Base-by-base conservation (phyloP, 768 basidiomycete species). In the Neoboletus brunneissimus region DNA sequence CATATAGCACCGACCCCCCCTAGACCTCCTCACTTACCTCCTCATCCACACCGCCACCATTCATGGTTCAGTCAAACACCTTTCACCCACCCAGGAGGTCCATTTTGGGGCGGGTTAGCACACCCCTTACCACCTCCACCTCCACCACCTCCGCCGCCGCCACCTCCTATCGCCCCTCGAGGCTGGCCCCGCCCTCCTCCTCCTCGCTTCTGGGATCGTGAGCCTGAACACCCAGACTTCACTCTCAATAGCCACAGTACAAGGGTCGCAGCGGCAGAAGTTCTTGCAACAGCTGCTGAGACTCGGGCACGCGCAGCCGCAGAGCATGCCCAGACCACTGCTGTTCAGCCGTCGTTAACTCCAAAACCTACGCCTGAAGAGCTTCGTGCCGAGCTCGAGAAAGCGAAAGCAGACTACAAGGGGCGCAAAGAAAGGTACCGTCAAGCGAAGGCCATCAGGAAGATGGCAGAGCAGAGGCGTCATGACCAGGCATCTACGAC, bases 351-450 rank as follows among this genome's bases (percentile, higher is more conserved):
- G 1, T 29, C 61, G 18, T 32, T 48, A 6, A 18, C 32, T 20
- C 6, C 42, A 5, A 60, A 57, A 22, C 27, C 6, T 18, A 53
- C 67, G 2, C 53, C 68, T n/a, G 65, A 65, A 53, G 63, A 69
- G 18, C 64, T 75, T 40, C 64, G 69, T 31, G 64, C 59, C 29
- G 76, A 81, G 31, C 79, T 90, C 4, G 84, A 89, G 63, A 80
- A 74, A 20, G 87, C 89, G 1, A 91, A 89, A 62, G 76, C 75
- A 27, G 71, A 73, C 23, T 91, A 91, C 69, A 87, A 82, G 70
- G 77, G 76, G 1, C 81, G 85, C 70, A 91, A 91, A 64, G 87
- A 88, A 62, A 76, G 75, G 23, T 89, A 89, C 62, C 80, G 87
- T 29, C 73, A 73, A 60, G 82, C 85, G 51, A 79, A 82, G 51